Conservation (phyloP, 129 eudicot species). For the Artemisia annua region DNA sequence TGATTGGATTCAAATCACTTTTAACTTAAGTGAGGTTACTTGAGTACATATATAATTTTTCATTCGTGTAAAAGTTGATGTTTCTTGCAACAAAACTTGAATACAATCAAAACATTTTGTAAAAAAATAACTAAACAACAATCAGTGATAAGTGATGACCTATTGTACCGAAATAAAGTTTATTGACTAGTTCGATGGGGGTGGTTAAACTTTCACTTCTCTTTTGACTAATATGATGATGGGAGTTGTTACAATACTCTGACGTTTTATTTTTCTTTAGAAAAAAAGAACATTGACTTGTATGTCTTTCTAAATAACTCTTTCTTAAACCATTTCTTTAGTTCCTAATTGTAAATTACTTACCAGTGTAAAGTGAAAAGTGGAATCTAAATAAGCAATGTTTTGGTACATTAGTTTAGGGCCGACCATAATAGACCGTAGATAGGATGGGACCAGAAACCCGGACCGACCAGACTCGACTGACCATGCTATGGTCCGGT, state of each 20-base stretch:
- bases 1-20: too few relatives aligned
- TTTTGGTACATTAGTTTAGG: background rate
- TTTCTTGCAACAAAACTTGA: too few relatives aligned
- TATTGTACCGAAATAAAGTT: background rate
- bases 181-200: slow-evolving; percentile 12
- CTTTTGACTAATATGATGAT: slow-evolving; percentile 5
- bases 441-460: too few relatives aligned
- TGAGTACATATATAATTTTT: too few relatives aligned
- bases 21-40: too few relatives aligned
- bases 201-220: slow-evolving; percentile 10
- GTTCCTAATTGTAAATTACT: background rate
- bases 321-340: background rate
- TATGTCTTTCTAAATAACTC: background rate
- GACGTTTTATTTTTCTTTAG: slow-evolving; percentile 10
- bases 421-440: too few relatives aligned
- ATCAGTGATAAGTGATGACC: background rate
- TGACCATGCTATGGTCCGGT: too few relatives aligned
- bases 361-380: background rate
- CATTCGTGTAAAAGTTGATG: too few relatives aligned
- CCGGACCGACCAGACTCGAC: too few relatives aligned
- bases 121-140: background rate
- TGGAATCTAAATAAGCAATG: too few relatives aligned
- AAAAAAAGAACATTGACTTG: slow-evolving; percentile 8
- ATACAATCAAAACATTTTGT: too few relatives aligned
- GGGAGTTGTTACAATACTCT: slow-evolving; percentile 13